These are phyloP conservation scores for Echria macrotheca DNA, from an alignment of 495 filamentous ascomycete genomes.

Conservation along the genomic window DNA sequence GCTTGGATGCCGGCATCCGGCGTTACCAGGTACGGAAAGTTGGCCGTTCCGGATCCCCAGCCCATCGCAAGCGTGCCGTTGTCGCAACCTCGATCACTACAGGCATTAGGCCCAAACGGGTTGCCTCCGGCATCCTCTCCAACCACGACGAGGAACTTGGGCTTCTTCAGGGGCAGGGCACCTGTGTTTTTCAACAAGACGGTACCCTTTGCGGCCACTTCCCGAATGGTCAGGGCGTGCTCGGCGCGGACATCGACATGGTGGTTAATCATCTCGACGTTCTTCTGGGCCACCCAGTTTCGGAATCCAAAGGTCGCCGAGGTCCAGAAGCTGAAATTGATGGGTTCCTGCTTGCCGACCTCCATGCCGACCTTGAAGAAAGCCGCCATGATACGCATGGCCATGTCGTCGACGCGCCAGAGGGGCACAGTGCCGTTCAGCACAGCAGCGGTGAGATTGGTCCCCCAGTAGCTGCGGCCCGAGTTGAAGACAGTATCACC, in stretches of 20 bases:
- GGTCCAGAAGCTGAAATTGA: conserved; percentile 90
- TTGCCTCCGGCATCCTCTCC: conserved; percentile 79
- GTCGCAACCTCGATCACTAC: conserved; percentile 74
- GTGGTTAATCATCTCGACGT: conserved; percentile 67
- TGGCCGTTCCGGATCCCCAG: conserved; percentile 86
- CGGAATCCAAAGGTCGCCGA: conserved; percentile 64
- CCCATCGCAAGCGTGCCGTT: conserved; percentile 87
- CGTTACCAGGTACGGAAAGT: conserved; percentile 88
- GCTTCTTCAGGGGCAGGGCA: conserved; percentile 69
- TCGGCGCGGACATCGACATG: conserved; percentile 79
- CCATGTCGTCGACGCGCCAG: conserved; percentile 93
- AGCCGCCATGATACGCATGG: conserved; percentile 83
- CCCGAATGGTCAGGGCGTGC: conserved; percentile 66
- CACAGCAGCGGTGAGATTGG: conserved; percentile 76
- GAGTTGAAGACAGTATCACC: conserved; percentile 74
- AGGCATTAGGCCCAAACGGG: conserved; percentile 77
- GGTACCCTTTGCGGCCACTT: conserved; percentile 68
- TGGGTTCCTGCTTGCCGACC: conserved; percentile 47
- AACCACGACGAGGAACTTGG: conserved; percentile 73
- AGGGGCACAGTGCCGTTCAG: conserved; percentile 87
- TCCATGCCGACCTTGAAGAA: conserved; percentile 86
- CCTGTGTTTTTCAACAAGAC: conserved; percentile 86
- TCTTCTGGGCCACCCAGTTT: conserved; percentile 55
- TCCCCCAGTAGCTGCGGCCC: conserved; percentile 73
- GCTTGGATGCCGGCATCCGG: conserved; percentile 81